phyloP scores from a whole-genome alignment of 2,329 filamentous ascomycete species.

The Aspergillus oerlinghausenensis region DNA sequence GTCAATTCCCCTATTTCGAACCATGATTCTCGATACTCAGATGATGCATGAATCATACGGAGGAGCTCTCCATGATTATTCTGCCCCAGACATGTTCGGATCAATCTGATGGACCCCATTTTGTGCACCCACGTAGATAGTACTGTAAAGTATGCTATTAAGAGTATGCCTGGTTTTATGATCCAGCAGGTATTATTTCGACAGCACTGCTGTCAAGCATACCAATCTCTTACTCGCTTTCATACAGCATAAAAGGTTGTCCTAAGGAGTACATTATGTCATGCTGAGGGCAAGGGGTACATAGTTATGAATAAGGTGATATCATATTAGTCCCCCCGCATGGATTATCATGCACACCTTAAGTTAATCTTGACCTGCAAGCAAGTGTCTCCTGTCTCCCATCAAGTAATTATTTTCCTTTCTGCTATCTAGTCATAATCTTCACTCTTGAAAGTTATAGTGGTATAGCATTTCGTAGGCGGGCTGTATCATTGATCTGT shows the following conservation, averaged over 20 bases:
- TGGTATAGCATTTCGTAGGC: neutral
- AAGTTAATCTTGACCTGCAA: constrained; percentile 5
- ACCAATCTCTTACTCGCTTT: neutral
- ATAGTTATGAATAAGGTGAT: constrained; percentile 1
- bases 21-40: neutral
- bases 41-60: neutral
- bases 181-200: neutral
- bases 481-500: neutral
- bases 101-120: neutral
- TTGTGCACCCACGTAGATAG: neutral
- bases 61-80: neutral
- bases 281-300: neutral
- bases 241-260: neutral
- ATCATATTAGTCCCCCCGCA: constrained; percentile 15
- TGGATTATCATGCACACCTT: constrained; percentile 11
- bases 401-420: neutral
- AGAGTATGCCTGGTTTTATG: neutral
- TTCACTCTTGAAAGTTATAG: too few species aligned
- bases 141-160: neutral
- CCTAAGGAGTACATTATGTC: neutral
- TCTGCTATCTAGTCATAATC: too few species aligned
- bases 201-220: neutral
- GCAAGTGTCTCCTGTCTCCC: neutral
- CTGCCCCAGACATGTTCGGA: neutral
- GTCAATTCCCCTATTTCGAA: neutral